A percentile compares a stretch with the other conserved stretches of the same genome.
Conservation (phyloP, 495 filamentous ascomycete species). For the Tuber calosporum region DNA sequence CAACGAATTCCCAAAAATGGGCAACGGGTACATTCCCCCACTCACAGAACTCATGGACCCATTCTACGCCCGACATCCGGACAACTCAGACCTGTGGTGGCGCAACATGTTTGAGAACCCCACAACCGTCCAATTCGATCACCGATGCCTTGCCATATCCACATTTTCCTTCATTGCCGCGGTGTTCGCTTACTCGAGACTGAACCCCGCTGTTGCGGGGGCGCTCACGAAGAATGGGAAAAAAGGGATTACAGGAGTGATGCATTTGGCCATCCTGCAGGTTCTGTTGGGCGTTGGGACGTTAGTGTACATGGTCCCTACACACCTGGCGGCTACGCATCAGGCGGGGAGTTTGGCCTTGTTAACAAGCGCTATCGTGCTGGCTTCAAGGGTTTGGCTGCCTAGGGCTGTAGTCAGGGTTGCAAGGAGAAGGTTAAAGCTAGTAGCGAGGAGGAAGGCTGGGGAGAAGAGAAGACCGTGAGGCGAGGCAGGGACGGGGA, state of each 20-base stretch:
- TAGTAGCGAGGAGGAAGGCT: slow-evolving; percentile 8
- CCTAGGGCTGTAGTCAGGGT: slow-evolving; percentile 29
- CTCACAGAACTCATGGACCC: slow-evolving; percentile 69
- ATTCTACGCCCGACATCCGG: slow-evolving; percentile 74
- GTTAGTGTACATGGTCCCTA: slow-evolving; percentile 85
- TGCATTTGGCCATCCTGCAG: slow-evolving; percentile 76
- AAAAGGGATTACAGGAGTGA: slow-evolving; percentile 68
- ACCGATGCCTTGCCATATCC: slow-evolving; percentile 81
- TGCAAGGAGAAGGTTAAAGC: slow-evolving; percentile 25
- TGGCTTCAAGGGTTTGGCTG: slow-evolving; percentile 49
- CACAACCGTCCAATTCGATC: slow-evolving; percentile 85
- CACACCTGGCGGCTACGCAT: slow-evolving; percentile 78
- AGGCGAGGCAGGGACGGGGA: slow-evolving; percentile 2
- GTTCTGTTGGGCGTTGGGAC: slow-evolving; percentile 80
- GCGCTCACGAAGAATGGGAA: slow-evolving; percentile 58
- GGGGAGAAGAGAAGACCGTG: background rate
- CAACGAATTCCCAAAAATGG: slow-evolving; percentile 97
- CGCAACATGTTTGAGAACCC: slow-evolving; percentile 96
- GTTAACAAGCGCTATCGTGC: slow-evolving; percentile 69
- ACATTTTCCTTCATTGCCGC: slow-evolving; percentile 76
- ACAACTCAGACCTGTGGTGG: slow-evolving; percentile 80
- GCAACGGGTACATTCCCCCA: slow-evolving; percentile 70
- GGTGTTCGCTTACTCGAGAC: slow-evolving; percentile 68
- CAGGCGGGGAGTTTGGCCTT: slow-evolving; percentile 86
- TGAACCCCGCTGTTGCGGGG: slow-evolving; percentile 54